Evolutionary conservation across 306 rosid species (phyloP).

Genomic region (Delonix regia): DNA sequence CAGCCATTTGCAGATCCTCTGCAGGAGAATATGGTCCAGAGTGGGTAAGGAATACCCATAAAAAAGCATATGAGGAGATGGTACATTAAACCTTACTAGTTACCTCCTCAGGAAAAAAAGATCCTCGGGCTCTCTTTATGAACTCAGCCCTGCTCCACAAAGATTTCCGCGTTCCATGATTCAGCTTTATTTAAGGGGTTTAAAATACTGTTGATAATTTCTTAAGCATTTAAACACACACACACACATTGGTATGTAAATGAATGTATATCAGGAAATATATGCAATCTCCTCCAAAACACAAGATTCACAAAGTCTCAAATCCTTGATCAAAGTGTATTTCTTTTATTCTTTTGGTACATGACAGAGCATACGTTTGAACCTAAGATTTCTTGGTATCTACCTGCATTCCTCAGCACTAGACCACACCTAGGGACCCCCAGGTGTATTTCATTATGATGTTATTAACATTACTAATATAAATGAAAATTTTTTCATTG

Average conservation of each 20-base stretch:
- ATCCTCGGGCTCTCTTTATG: constrained; percentile 78
- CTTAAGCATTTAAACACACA: not conserved
- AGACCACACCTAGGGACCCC: not conserved
- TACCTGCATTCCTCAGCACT: not conserved
- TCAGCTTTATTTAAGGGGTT: constrained; percentile 20
- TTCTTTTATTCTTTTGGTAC: not conserved
- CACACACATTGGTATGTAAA: not conserved
- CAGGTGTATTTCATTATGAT: not conserved
- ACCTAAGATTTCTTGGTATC: not conserved
- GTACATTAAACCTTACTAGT: constrained; percentile 32
- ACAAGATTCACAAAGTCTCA: not conserved
- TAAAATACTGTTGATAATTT: constrained; percentile 14
- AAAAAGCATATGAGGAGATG: constrained; percentile 19
- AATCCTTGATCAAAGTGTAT: not conserved
- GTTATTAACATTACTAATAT: not conserved
- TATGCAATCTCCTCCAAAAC: constrained; percentile 8
- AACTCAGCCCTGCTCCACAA: constrained; percentile 66
- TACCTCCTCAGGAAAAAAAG: constrained; percentile 80
- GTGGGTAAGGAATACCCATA: constrained; percentile 24
- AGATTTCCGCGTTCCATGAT: constrained; percentile 31
- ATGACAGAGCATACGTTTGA: not conserved
- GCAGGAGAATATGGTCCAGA: constrained; percentile 35
- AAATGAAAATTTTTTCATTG: not conserved
- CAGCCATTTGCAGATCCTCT: constrained; percentile 92
- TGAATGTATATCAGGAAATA: constrained; percentile 16